A percentile compares a stretch with the other conserved stretches of the same genome.
These are phyloP conservation scores for Bifiguratus adelaidae DNA, from an alignment of 192 early-diverging fungal genomes.

Conservation along the genomic window DNA sequence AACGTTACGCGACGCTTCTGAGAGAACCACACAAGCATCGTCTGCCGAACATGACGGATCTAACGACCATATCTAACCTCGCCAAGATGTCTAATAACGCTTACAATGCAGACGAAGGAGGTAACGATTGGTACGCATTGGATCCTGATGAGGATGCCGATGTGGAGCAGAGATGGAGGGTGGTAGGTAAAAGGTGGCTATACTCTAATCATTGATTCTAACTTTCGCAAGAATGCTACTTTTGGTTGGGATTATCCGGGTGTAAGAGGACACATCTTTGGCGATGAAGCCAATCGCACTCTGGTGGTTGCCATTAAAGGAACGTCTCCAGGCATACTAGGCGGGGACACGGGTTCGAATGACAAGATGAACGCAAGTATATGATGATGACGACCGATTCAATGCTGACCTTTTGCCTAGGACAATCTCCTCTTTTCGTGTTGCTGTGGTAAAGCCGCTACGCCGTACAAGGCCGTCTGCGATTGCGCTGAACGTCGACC, in stretches of 20 bases:
- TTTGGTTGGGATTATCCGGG: slow-evolving; percentile 49
- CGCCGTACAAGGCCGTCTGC: slow-evolving; percentile 79
- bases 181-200: slow-evolving; percentile 19
- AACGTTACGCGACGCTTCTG: no score
- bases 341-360: slow-evolving; percentile 50
- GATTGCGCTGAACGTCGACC: slow-evolving; percentile 56
- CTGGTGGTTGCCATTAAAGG: slow-evolving; percentile 74
- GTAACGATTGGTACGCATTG: slow-evolving; percentile 52
- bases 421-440: slow-evolving; percentile 95
- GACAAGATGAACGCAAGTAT: slow-evolving; percentile 60
- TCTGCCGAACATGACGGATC: slow-evolving; percentile 68
- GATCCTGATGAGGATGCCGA: neutral
- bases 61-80: slow-evolving; percentile 55
- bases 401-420: slow-evolving; percentile 11
- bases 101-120: slow-evolving; percentile 48
- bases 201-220: neutral
- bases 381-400: neutral
- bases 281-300: slow-evolving; percentile 39
- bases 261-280: slow-evolving; percentile 69
- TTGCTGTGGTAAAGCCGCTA: slow-evolving; percentile 88
- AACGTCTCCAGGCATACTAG: slow-evolving; percentile 44
- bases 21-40: no score
- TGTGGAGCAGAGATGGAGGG: slow-evolving; percentile 49
- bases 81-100: slow-evolving; percentile 81
- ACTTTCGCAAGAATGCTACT: slow-evolving; percentile 15